Evolutionary conservation across 257 asterid species (phyloP).

Genomic region (Solanum lignicaule): DNA sequence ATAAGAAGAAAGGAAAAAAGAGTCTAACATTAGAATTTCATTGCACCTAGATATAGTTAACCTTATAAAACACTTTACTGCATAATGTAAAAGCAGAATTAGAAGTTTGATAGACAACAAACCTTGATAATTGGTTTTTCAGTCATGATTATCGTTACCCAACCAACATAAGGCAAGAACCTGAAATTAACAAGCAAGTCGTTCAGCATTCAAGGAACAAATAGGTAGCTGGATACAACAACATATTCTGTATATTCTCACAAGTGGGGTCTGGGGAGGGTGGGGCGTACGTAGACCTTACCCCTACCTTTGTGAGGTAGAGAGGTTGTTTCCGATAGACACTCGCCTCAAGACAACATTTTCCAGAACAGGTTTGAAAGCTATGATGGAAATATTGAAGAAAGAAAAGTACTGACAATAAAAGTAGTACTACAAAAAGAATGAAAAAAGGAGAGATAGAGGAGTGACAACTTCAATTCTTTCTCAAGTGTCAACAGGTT

Average conservation of each 20-base stretch:
- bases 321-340: not conserved
- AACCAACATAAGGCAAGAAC: constrained; percentile 95
- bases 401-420: not conserved
- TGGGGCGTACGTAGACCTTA: not conserved
- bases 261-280: not conserved
- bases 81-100: not conserved
- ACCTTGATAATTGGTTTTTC: constrained; percentile 99
- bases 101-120: not conserved
- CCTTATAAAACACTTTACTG: not conserved
- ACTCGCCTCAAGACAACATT: not conserved
- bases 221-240: not conserved
- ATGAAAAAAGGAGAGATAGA: not conserved
- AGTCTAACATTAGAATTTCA: not conserved
- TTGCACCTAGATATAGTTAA: not conserved
- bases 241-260: not conserved
- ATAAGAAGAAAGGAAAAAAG: not conserved
- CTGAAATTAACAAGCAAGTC: constrained; percentile 26
- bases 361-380: not conserved
- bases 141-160: constrained; percentile 99
- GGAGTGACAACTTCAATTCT: not conserved
- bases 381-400: not conserved
- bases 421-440: not conserved
- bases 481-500: not conserved
- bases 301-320: not conserved
- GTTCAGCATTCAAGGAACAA: not conserved